phyloP scores from a whole-genome alignment of 2,329 filamentous ascomycete genomes.

The Penicillium palitans region DNA sequence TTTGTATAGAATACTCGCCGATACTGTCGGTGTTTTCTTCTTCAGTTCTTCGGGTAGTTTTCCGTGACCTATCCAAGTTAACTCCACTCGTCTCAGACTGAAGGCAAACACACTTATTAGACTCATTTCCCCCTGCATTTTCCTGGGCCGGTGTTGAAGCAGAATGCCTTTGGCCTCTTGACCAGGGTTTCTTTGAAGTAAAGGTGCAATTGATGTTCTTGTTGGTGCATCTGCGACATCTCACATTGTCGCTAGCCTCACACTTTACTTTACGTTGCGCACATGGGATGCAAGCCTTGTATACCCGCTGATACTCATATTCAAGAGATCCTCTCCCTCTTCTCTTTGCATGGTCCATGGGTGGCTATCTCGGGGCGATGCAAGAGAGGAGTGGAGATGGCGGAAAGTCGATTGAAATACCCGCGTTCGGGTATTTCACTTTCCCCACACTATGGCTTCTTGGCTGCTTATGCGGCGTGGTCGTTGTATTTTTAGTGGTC shows the following conservation, averaged over 20 bases:
- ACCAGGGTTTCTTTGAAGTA: slow-evolving; percentile 14
- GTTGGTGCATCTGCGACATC: slow-evolving; percentile 39
- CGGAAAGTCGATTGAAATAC: neutral
- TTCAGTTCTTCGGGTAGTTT: neutral
- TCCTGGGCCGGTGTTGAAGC: fast-evolving
- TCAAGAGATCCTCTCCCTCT: slow-evolving; percentile 4
- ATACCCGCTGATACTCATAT: slow-evolving; percentile 47
- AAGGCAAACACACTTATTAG: neutral
- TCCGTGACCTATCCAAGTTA: neutral
- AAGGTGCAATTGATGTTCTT: slow-evolving; percentile 48
- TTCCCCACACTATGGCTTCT: neutral
- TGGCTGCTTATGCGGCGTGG: no score
- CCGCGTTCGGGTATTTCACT: neutral
- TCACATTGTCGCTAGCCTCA: slow-evolving; percentile 42
- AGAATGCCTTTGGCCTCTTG: neutral
- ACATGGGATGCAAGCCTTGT: slow-evolving; percentile 52
- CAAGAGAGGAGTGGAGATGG: neutral
- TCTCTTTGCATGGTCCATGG: neutral
- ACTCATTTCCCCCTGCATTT: neutral
- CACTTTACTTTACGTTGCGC: slow-evolving; percentile 50
- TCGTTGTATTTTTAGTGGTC: no score
- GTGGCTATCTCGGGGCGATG: neutral
- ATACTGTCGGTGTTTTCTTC: neutral
- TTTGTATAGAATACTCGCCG: neutral
- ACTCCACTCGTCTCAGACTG: neutral